A percentile compares a stretch with the other conserved stretches of the same genome.
phyloP scores from a whole-genome alignment of 768 basidiomycete species.

The Ramaria sp. region DNA sequence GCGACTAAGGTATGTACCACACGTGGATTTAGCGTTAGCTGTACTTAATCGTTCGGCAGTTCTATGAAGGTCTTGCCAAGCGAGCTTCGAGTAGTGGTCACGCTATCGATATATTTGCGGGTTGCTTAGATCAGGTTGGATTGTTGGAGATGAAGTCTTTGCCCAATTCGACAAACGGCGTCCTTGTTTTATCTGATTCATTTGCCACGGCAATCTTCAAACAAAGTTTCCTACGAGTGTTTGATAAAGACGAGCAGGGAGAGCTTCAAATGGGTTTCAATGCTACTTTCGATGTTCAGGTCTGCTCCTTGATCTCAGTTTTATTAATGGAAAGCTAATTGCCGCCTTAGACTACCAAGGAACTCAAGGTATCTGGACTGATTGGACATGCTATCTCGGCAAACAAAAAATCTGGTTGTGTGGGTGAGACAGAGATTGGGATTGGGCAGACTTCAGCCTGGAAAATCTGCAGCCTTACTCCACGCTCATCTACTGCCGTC shows the following conservation, averaged over 20 bases:
- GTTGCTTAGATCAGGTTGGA: slow-evolving; percentile 96
- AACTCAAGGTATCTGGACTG: slow-evolving; percentile 94
- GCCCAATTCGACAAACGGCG: slow-evolving; percentile 92
- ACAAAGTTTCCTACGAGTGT: slow-evolving; percentile 89
- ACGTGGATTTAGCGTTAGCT: slow-evolving; percentile 5
- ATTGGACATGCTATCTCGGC: slow-evolving; percentile 97
- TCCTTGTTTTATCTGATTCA: slow-evolving; percentile 91
- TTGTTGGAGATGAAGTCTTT: slow-evolving; percentile 95
- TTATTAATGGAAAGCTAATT: background rate
- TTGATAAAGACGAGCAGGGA: slow-evolving; percentile 88
- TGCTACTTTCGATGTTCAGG: slow-evolving; percentile 96
- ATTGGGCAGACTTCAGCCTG: slow-evolving; percentile 98
- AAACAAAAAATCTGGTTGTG: slow-evolving; percentile 91
- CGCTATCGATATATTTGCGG: slow-evolving; percentile 89
- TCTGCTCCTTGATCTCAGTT: slow-evolving; percentile 20
- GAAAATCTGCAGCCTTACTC: slow-evolving; percentile 89
- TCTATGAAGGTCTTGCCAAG: slow-evolving; percentile 90
- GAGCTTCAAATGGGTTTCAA: slow-evolving; percentile 97
- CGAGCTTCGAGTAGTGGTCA: slow-evolving; percentile 92
- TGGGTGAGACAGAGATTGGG: slow-evolving; percentile 98
- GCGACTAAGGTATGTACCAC: slow-evolving; percentile 68
- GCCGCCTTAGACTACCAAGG: slow-evolving; percentile 78
- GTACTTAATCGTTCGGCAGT: slow-evolving; percentile 37
- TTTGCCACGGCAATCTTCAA: slow-evolving; percentile 99
- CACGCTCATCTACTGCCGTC: slow-evolving; percentile 78